A percentile compares a stretch with the other conserved stretches of the same genome.
Evolutionary conservation across 1,284 basidiomycete genomes (phyloP).

Genomic region (Exsudoporus floridanus): DNA sequence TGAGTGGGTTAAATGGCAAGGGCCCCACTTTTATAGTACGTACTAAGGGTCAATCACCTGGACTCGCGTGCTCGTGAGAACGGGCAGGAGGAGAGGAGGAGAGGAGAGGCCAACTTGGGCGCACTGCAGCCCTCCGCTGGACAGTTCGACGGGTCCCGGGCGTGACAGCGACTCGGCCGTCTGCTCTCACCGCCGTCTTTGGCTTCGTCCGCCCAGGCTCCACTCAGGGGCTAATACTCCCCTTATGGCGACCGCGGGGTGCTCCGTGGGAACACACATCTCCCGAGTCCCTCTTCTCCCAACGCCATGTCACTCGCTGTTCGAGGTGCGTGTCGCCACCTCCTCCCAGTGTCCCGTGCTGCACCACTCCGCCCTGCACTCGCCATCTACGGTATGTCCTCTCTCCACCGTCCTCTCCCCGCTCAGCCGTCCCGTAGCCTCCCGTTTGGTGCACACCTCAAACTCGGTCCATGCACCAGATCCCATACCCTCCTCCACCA

Average conservation of each 20-base stretch:
- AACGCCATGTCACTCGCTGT: constrained; percentile 50
- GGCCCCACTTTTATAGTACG: constrained; percentile 32
- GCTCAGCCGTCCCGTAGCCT: constrained; percentile 36
- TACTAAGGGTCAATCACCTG: constrained; percentile 5
- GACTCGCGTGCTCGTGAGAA: constrained; percentile 35
- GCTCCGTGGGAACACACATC: constrained; percentile 7
- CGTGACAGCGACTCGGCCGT: not conserved
- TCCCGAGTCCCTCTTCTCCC: no score
- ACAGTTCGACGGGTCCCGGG: not conserved
- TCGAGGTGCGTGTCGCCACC: constrained; percentile 38
- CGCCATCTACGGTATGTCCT: constrained; percentile 44
- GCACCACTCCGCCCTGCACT: constrained; percentile 47
- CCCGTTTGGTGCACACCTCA: constrained; percentile 58
- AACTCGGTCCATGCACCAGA: constrained; percentile 40
- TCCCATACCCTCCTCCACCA: constrained; percentile 43
- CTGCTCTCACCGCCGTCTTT: not conserved
- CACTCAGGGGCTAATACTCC: constrained; percentile 12
- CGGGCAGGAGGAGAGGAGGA: constrained; percentile 5
- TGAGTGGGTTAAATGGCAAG: not conserved
- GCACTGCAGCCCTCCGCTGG: not conserved
- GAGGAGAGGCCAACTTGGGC: not conserved
- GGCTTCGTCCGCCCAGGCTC: no score
- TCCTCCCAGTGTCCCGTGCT: constrained; percentile 32
- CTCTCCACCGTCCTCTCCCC: not conserved
- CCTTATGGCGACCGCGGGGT: constrained; percentile 7